A percentile compares a stretch with the other conserved stretches of the same genome.
Evolutionary conservation across 352 stramenopile genomes (phyloP).

Genomic region (Globisporangium parvum): DNA sequence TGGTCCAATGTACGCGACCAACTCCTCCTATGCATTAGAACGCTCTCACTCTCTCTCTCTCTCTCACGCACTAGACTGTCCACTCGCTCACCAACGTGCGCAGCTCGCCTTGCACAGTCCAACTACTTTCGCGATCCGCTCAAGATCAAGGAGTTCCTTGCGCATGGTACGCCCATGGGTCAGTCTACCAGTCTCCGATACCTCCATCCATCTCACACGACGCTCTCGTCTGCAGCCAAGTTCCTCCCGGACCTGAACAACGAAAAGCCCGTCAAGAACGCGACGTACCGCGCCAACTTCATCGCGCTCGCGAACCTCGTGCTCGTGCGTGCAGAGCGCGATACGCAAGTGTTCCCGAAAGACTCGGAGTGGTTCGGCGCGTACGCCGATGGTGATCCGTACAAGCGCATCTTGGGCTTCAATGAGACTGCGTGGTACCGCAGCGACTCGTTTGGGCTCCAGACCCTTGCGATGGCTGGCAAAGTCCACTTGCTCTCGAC

Average conservation of each 20-base stretch:
- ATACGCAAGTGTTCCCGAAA: constrained; percentile 89
- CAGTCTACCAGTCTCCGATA: too few relatives aligned
- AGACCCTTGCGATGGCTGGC: constrained; percentile 74
- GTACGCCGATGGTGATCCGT: constrained; percentile 72
- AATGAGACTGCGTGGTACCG: constrained; percentile 93
- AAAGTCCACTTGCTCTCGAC: constrained; percentile 91
- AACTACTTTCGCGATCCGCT: constrained; percentile 93
- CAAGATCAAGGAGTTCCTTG: constrained; percentile 61
- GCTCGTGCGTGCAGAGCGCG: constrained; percentile 83
- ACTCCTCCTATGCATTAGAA: not conserved
- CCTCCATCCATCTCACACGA: too few relatives aligned
- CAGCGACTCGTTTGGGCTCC: constrained; percentile 89
- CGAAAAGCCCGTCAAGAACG: constrained; percentile 66
- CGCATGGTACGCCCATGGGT: constrained; percentile 48
- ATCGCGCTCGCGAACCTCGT: constrained; percentile 79
- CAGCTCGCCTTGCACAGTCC: constrained; percentile 82
- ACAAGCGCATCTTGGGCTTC: constrained; percentile 67
- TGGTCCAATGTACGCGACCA: constrained; percentile 59
- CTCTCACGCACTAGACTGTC: not conserved
- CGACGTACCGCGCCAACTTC: constrained; percentile 89
- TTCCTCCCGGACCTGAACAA: constrained; percentile 90
- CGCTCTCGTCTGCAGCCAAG: constrained; percentile 46
- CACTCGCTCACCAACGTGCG: not conserved
- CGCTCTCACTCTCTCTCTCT: too few relatives aligned
- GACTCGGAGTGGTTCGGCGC: constrained; percentile 85